Base-by-base conservation (phyloP, 2,329 filamentous ascomycete genomes). In the Claviceps citrina region DNA sequence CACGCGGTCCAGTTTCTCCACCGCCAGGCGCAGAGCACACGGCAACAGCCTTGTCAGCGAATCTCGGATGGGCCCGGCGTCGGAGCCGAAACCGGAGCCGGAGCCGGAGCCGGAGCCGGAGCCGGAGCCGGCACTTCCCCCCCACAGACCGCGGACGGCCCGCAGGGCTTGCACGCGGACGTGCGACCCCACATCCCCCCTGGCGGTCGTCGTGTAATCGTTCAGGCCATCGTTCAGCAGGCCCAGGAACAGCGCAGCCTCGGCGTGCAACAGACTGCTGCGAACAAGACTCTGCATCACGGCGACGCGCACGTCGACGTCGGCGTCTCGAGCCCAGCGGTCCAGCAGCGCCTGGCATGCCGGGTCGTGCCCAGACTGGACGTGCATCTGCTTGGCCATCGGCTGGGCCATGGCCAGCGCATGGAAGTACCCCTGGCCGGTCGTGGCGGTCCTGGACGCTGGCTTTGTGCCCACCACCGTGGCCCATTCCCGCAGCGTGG, bases 1-100 rank as follows among this genome's bases (percentile, higher is more conserved):
- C 15, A 96, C 81, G 46, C 84, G 82, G 57, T 96, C 89, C 2
- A 96, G 69, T 55, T 93, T 95, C 59, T 98, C 91, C 1, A 83
- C 74, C 2, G 85, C 78, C 12, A 96, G 68, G 1, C 86, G 73
- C 25, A 84, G 64, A 2, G 70, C 61, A 22, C 64, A 61, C 24
- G 68, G 61, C 43, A 74, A 67, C 1, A 76, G 54, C 22, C 49
- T 49, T 9, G 54, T 50, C 9, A 66, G 48, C 2, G 61, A 61
- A 19, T 45, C 43, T 19, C 47, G 40, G 3, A 53, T 44, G 49
- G 55, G 55, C 6, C 35, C 46, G 30, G 50, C 49, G n/a, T 48
- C 34, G 38, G 4, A 31, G 40, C n/a, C 22, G 15, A n/a, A 43
- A 28, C 46, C 42, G 1, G 43, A 55, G 7, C 35, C 46, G 30